phyloP scores from a whole-genome alignment of 345 rosid genomes.

The Rhodomyrtus tomentosa region DNA sequence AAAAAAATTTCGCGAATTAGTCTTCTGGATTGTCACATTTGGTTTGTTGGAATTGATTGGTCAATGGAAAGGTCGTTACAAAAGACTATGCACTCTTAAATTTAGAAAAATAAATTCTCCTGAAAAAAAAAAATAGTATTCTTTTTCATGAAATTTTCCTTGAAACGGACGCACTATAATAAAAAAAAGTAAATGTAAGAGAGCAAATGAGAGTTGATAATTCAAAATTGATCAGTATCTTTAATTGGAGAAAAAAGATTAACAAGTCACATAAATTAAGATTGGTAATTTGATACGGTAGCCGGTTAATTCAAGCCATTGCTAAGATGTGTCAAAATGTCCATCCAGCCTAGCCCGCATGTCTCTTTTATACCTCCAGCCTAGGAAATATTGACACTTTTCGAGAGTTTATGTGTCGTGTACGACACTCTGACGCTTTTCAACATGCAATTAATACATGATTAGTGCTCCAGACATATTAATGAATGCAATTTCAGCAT shows the following conservation, averaged over 20 bases:
- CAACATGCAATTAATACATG: too few relatives aligned
- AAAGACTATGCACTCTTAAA: not conserved
- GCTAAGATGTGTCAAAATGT: not conserved
- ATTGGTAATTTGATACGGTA: rapidly evolving
- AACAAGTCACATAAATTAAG: not conserved
- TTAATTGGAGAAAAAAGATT: not conserved
- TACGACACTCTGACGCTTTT: too few relatives aligned
- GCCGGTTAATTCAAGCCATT: not conserved
- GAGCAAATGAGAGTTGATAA: not conserved
- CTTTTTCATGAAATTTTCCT: not conserved
- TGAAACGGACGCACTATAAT: rapidly evolving
- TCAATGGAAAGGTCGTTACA: not conserved
- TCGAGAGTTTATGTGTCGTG: too few relatives aligned
- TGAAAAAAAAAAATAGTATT: not conserved
- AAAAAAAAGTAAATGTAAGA: not conserved
- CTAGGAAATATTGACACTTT: too few relatives aligned
- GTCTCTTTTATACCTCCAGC: not conserved
- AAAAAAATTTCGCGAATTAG: not conserved
- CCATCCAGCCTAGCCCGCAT: too few relatives aligned
- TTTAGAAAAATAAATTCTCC: not conserved
- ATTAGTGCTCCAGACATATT: too few relatives aligned
- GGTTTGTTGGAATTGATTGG: not conserved
- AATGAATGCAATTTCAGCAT: too few relatives aligned
- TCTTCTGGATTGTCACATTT: not conserved
- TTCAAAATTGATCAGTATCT: not conserved